Evolutionary conservation across 2,329 filamentous ascomycete genomes (phyloP), one percentile per base, ranked within the genome.

Genomic region (Zymoseptoria brevis): DNA sequence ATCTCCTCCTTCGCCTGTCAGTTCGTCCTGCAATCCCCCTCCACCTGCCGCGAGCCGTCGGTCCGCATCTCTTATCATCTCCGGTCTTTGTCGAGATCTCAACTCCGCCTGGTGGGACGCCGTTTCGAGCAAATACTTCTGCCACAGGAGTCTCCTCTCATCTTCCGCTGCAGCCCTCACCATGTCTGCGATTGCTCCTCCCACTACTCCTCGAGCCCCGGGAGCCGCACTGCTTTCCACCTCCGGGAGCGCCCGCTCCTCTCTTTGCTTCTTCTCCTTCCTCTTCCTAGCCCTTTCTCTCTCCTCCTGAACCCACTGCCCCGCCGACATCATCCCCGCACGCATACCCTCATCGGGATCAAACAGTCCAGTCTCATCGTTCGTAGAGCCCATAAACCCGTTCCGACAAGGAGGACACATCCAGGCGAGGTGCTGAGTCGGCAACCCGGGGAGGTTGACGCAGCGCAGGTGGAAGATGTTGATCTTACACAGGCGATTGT

Each of bases 401-500:
- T 45, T 45, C 35, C 35, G 11, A 45, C 35, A 45, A 13, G 13
- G 35, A 4, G 54, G 55, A 53, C 63, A 65, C 55, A 59, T 61
- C 63, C 63, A 65, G 13, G 53, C 51, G 19, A 65, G 50, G 6
- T 48, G 19, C 24, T 54, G 53, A 1, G 63, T 61, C 22, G 61
- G 63, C 21, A 60, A 61, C 11, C 53, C 54, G 6, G 61, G 60
- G 2, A 65, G 53, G 4, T 54, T 52, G 11, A 60, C 63, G 24
- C 63, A 65, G 13, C 7, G 5, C 8, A 61, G 56, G 19, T 65
- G 63, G 51, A 63, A 65, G 57, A 57, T 61, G 16, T 54, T 57
- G 2, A 57, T 54, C 1, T 52, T n/a, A 41, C 63, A 65, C 56
- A 61, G 35, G 30, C 61, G 57, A 45, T 61, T 57, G 2, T 56